Evolutionary conservation across 164 flowering plant genomes (phyloP).

Genomic region (Macadamia integrifolia): DNA sequence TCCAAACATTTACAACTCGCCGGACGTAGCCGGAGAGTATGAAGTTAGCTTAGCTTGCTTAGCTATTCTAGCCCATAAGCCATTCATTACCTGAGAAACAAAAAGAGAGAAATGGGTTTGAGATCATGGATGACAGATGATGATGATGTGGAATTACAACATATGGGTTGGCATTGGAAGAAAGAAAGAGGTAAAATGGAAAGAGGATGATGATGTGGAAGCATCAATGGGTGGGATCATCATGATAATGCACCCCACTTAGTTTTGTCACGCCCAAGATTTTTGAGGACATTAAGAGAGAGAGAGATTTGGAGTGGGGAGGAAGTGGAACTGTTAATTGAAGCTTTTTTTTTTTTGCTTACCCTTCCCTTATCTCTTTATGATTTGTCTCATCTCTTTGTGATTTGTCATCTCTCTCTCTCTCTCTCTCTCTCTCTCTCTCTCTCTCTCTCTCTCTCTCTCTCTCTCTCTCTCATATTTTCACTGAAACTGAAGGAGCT

Average conservation of each 20-base stretch:
- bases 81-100: too few species aligned
- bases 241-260: conserved; percentile 74
- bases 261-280: conserved; percentile 55
- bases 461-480: neutral
- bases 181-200: neutral
- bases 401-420: neutral
- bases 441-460: neutral
- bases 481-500: too few species aligned
- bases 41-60: too few species aligned
- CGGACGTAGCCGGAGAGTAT: conserved; percentile 29
- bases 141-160: conserved; percentile 11
- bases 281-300: conserved; percentile 24
- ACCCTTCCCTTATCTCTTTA: conserved; percentile 9
- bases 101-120: neutral
- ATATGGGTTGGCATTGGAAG: conserved; percentile 3
- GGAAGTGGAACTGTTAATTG: conserved; percentile 10
- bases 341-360: conserved; percentile 10
- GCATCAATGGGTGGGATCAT: conserved; percentile 15
- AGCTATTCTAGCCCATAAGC: too few species aligned
- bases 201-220: conserved; percentile 8
- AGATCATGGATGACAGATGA: conserved; percentile 12
- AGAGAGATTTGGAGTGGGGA: conserved; percentile 11
- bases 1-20: conserved; percentile 61
- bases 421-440: neutral
- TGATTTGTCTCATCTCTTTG: neutral